Percentiles rank a stretch among this genome's conserved stretches.
These are phyloP conservation scores for Pyricularia sp. DNA, from an alignment of 2,329 filamentous ascomycete genomes.

Conservation along the genomic window DNA sequence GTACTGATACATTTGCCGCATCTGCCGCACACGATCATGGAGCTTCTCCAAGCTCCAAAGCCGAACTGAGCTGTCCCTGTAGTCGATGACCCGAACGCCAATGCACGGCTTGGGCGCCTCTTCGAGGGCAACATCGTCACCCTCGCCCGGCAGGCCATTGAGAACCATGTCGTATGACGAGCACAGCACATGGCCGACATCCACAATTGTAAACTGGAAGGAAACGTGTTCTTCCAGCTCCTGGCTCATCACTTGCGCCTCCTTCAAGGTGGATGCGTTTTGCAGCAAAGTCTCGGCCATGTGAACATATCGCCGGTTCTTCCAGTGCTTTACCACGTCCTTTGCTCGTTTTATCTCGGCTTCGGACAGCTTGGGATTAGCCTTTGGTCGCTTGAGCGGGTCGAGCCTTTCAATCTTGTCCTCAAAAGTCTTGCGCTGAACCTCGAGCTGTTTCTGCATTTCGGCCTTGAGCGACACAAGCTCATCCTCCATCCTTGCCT, in stretches of 20 bases:
- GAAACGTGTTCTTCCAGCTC: conserved; percentile 87
- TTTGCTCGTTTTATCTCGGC: conserved; percentile 64
- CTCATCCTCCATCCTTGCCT: conserved; percentile 74
- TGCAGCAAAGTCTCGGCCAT: conserved; percentile 92
- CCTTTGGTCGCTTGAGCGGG: conserved; percentile 50
- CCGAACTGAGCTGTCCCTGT: conserved; percentile 74
- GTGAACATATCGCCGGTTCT: conserved; percentile 73
- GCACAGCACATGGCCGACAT: conserved; percentile 76
- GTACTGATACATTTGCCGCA: conserved; percentile 97
- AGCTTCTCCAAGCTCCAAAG: conserved; percentile 94
- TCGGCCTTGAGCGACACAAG: conserved; percentile 72
- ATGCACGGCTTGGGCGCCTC: conserved; percentile 82
- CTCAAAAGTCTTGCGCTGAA: conserved; percentile 78
- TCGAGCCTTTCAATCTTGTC: conserved; percentile 71
- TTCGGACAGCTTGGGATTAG: conserved; percentile 57
- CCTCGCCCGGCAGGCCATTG: conserved; percentile 80
- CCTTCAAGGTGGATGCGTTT: conserved; percentile 79
- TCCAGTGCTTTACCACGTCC: conserved; percentile 64
- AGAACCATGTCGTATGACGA: conserved; percentile 96
- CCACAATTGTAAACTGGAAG: conserved; percentile 91
- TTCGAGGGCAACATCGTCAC: conserved; percentile 72
- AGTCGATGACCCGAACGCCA: conserved; percentile 83
- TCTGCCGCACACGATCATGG: conserved; percentile 74
- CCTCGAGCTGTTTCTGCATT: conserved; percentile 77
- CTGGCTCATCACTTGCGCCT: conserved; percentile 96